Evolutionary conservation across 768 basidiomycete genomes (phyloP), one percentile per base, ranked within the genome.

Genomic region (Strobilomyces dryophilus): DNA sequence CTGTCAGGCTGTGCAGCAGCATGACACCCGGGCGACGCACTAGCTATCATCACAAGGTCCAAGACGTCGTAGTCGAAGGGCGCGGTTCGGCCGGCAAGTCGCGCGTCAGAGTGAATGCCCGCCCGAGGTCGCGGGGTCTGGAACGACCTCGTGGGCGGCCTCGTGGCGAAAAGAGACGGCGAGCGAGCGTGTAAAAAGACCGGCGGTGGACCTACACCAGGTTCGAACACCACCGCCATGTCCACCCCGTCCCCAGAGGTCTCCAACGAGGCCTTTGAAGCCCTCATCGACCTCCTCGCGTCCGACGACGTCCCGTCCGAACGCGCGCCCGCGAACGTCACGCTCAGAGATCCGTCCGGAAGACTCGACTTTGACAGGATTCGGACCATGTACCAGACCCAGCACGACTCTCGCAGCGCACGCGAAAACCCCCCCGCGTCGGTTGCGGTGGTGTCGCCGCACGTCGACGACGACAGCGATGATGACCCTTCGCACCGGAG

Each of bases 321-420:
- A 14, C 21, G 17, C 21, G 26, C 51, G 5, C 21, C 18, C 21
- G 26, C 51, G 4, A 51, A 54, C 43, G 1, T 37, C 39, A 35
- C 54, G 6, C 44, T 71, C 45, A 53, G 69, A 48, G 69, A 68
- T 39, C 15, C 53, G 4, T 64, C 66, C 1, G 67, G 69, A 26
- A 71, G 55, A 59, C 57, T 69, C 12, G 69, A 71, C 24, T 70
- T 58, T 52, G 61, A 62, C 34, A 68, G 66, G 56, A 65, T 68
- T 47, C 69, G 66, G 10, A 39, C 29, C 6, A 64, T 70, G 62
- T 70, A 65, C 31, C 41, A 57, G 21, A 44, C 44, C 0, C 64
- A 68, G 26, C 53, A 60, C 37, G 31, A 24, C 2, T 2, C 31
- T n/a, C 26, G 26, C 14, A 20, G 8, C 42, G 14, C 12, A 7